Evolutionary conservation across 306 rosid species (phyloP).

Genomic region (Trichosanthes cucumerina): DNA sequence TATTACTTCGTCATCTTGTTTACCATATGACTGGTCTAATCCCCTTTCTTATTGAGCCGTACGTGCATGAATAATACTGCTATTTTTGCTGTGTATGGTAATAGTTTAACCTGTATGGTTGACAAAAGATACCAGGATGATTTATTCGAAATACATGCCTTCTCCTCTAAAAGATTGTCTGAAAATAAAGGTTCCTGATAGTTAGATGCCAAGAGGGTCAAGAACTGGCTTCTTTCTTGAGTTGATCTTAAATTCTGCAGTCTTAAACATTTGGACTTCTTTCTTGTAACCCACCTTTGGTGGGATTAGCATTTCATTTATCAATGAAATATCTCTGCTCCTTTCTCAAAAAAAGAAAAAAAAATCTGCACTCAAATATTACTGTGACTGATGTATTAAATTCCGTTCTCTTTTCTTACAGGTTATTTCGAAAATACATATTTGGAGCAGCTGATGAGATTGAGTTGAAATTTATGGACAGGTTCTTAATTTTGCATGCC

Average conservation of each 20-base stretch:
- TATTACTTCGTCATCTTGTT: neutral
- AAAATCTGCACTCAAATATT: neutral
- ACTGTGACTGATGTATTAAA: neutral
- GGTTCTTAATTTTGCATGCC: slow-evolving; percentile 31
- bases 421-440: slow-evolving; percentile 84
- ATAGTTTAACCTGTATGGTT: neutral
- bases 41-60: neutral
- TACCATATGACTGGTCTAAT: neutral
- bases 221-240: neutral
- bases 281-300: no score
- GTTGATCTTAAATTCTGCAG: neutral
- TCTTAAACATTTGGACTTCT: no score
- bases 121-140: neutral
- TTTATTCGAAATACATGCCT: neutral
- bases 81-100: neutral
- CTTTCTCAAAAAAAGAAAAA: no score
- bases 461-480: slow-evolving; percentile 92
- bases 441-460: slow-evolving; percentile 91
- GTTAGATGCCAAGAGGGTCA: neutral
- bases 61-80: neutral
- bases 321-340: no score
- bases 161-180: neutral
- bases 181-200: neutral
- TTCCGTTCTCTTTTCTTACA: slow-evolving; percentile 24
- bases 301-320: no score